Evolutionary conservation across 257 asterid genomes (phyloP).

Genomic region (Solanum chmielewskii): DNA sequence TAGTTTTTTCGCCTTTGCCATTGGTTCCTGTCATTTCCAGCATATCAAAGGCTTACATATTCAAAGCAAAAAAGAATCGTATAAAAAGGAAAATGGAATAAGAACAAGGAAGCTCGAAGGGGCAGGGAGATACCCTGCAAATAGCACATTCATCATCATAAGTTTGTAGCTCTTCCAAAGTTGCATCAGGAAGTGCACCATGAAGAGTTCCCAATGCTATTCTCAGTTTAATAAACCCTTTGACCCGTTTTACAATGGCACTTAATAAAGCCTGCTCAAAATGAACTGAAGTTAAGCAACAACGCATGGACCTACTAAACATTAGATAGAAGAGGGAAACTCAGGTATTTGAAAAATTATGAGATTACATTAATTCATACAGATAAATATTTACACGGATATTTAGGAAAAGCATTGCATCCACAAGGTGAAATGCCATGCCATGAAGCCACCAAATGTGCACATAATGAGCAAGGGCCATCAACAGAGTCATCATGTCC

Average conservation of each 20-base stretch:
- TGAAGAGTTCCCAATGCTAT: conserved; percentile 83
- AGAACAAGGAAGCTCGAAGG: neutral
- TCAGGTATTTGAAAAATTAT: neutral
- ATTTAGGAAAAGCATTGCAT: conserved; percentile 78
- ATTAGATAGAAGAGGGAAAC: neutral
- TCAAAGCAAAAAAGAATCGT: conserved; percentile 3
- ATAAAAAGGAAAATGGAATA: neutral
- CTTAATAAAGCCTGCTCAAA: conserved; percentile 65
- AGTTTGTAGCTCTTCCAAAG: conserved; percentile 65
- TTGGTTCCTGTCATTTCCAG: conserved; percentile 65
- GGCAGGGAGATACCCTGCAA: conserved; percentile 58
- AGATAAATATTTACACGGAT: conserved; percentile 58
- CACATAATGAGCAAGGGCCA: conserved; percentile 84
- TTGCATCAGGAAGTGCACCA: conserved; percentile 91
- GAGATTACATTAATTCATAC: neutral
- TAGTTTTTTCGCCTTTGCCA: conserved; percentile 94
- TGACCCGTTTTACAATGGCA: conserved; percentile 67
- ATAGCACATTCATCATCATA: conserved; percentile 95
- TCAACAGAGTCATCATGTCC: conserved; percentile 80
- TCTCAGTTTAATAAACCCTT: conserved; percentile 69
- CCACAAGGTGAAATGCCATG: conserved; percentile 91
- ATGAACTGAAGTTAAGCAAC: conserved; percentile 7
- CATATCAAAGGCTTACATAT: conserved; percentile 3
- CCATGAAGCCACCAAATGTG: conserved; percentile 99
- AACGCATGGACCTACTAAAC: neutral